These are phyloP conservation scores for Meyerozyma carpophila DNA, from an alignment of 1,139 yeast genomes.

Conservation along the genomic window DNA sequence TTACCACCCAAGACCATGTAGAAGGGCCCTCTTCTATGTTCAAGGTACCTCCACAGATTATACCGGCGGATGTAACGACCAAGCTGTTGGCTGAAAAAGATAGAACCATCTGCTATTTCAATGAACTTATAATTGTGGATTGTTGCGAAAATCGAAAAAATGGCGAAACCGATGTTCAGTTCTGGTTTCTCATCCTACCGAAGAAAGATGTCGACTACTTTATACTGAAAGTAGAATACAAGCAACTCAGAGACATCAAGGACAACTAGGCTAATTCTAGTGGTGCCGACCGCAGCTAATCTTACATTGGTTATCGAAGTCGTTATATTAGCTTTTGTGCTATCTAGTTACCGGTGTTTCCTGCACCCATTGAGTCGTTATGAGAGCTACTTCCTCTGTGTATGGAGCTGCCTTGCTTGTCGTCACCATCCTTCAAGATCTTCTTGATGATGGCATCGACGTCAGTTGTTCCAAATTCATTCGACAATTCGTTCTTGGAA, in stretches of 20 bases:
- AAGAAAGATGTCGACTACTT: neutral
- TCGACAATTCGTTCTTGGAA: conserved; percentile 55
- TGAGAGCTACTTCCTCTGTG: conserved; percentile 12
- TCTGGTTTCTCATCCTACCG: neutral
- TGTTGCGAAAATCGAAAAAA: neutral
- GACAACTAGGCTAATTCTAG: no score
- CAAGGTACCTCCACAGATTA: neutral
- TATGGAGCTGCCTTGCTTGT: conserved; percentile 24
- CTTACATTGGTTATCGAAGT: no score
- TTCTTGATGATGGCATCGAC: conserved; percentile 46
- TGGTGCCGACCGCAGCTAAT: no score
- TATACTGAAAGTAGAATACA: neutral
- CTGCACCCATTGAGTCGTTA: conserved; percentile 37
- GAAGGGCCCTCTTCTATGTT: neutral
- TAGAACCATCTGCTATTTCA: neutral
- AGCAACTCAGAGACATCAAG: no score
- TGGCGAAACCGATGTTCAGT: neutral
- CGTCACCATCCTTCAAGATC: conserved; percentile 53
- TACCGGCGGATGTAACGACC: neutral
- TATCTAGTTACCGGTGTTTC: conserved; percentile 21
- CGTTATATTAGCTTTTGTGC: neutral
- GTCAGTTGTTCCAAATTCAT: conserved; percentile 57
- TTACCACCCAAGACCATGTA: conserved; percentile 9
- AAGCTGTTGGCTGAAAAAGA: neutral
- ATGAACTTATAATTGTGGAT: neutral